Evolutionary conservation across 345 rosid genomes (phyloP), one percentile per base, ranked within the genome.

Genomic region (Euphorbia lathyris): DNA sequence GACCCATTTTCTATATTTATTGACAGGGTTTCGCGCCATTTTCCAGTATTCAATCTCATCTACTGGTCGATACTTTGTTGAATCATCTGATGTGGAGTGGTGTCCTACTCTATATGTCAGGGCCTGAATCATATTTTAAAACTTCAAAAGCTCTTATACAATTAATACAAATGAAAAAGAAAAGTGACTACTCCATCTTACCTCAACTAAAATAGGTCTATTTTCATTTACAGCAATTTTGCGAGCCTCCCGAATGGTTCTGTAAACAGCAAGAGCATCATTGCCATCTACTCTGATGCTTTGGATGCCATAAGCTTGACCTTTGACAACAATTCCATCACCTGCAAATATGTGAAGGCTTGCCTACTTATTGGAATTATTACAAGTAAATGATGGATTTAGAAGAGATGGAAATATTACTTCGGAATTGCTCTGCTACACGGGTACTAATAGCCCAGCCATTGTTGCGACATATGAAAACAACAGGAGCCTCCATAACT

Each of bases 391-490:
- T 47, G n/a, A 47, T 34, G 47, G 16, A n/a, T 59, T 34, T 7
- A 22, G 20, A 23, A 43, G 27, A 26, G 30, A 2, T 22, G 19
- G 36, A 63, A 64, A 7, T 25, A 13, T 30, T 86, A 92, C 97
- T 88, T 82, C 96, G 90, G 77, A 92, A 89, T 79, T 89, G 97
- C 64, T 92, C 96, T 50, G 96, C 78, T 59, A 78, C 77, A 23
- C 87, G 90, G 50, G 96, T 89, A 67, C 97, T 92, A 65, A 92
- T 92, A 2, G 96, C 96, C 97, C 96, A 89, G 75, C 93, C 97
- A 67, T 89, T 92, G 86, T 89, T 89, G 58, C 96, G 85, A 73
- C 97, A 92, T 48, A 92, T 79, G 64, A 92, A 92, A 32, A 92
- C 77, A 32, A 92, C 96, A 0, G 97, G 93, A 14, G 88, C 90